These are phyloP conservation scores for Penicillium sclerotiorum DNA, from an alignment of 2,329 filamentous ascomycete genomes.

Conservation along the genomic window DNA sequence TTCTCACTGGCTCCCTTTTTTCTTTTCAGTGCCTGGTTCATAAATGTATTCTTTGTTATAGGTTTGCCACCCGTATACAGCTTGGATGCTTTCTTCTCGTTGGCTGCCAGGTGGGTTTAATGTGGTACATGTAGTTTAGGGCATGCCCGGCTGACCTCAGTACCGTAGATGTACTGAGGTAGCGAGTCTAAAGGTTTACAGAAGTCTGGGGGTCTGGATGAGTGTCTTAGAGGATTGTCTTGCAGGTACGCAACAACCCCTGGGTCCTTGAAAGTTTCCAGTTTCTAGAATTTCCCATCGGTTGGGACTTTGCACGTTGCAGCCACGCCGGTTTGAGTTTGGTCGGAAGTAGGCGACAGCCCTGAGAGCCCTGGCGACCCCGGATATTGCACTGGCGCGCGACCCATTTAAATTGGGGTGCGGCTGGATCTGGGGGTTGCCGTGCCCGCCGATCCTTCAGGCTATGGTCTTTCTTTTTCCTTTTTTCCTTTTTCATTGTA, in stretches of 20 bases:
- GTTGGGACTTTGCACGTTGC: conserved; percentile 19
- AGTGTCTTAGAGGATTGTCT: too few species aligned
- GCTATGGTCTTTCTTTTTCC: neutral
- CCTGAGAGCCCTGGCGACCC: conserved; percentile 1
- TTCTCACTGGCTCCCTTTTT: neutral
- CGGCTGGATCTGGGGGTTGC: conserved; percentile 22
- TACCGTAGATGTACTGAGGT: too few species aligned
- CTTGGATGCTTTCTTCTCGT: neutral
- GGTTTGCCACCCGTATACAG: neutral
- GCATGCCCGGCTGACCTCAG: too few species aligned
- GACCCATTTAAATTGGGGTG: conserved; percentile 10
- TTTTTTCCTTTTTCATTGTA: neutral
- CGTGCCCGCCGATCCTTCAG: conserved; percentile 11
- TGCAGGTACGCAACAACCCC: too few species aligned
- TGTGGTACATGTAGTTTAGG: neutral
- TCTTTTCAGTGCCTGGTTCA: too few species aligned
- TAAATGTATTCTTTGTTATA: neutral
- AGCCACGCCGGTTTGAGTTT: conserved; percentile 27
- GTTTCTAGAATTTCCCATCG: conserved; percentile 20
- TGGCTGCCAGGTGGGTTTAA: neutral
- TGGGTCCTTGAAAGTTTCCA: neutral
- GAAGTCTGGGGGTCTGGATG: too few species aligned
- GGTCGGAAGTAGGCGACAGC: conserved; percentile 16
- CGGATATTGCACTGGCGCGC: neutral
- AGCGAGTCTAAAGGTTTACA: too few species aligned